A percentile compares a stretch with the other conserved stretches of the same genome.
phyloP scores from a whole-genome alignment of 176 grass and related monocot species.

The Leersia perrieri region DNA sequence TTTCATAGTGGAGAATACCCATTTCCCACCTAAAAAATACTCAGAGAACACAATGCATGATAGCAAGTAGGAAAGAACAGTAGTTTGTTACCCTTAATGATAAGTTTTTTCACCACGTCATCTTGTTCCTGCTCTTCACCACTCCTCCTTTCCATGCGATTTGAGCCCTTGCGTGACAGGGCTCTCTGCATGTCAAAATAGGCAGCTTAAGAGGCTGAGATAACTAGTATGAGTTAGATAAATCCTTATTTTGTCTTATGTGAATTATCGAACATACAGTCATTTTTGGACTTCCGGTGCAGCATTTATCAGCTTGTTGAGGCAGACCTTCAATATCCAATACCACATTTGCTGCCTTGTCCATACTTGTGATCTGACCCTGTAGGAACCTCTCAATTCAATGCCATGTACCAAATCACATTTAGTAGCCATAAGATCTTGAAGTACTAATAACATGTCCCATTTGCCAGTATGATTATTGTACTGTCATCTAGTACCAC shows the following conservation, averaged over 20 bases:
- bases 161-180: constrained; percentile 83
- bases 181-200: constrained; percentile 56
- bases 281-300: constrained; percentile 87
- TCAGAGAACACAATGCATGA: not conserved
- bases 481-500: constrained; percentile 18
- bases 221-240: not conserved
- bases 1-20: not conserved
- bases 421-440: constrained; percentile 4
- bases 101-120: constrained; percentile 59
- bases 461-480: not conserved
- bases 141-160: constrained; percentile 59
- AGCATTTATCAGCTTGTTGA: constrained; percentile 72
- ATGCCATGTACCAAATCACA: not conserved
- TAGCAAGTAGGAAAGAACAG: not conserved
- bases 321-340: constrained; percentile 81
- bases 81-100: constrained; percentile 66
- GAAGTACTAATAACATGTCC: not conserved
- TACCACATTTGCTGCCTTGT: constrained; percentile 61
- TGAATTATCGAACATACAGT: constrained; percentile 39
- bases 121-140: constrained; percentile 76
- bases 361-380: constrained; percentile 62
- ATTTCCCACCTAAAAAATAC: not conserved
- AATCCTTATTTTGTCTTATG: not conserved
- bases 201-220: not conserved
- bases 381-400: constrained; percentile 16